Evolutionary conservation across 169 alveolate genomes (phyloP).

Genomic region (Plasmodium gaboni): DNA sequence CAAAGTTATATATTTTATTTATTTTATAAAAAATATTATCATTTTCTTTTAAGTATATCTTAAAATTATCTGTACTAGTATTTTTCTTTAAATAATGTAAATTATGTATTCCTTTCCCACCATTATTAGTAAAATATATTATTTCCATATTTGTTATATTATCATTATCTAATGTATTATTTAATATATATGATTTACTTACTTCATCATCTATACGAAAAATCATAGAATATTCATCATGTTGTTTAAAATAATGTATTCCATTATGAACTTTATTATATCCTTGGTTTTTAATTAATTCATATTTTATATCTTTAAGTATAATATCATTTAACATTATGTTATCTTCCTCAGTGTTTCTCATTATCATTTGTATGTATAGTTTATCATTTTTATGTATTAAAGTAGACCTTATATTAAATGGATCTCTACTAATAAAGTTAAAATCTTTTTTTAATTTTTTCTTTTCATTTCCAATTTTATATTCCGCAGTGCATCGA

Average conservation of each 20-base stretch:
- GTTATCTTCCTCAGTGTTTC: conserved; percentile 56
- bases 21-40: conserved; percentile 31
- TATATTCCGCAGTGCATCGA: conserved; percentile 43
- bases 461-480: conserved; percentile 37
- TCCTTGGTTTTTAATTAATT: conserved; percentile 41
- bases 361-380: conserved; percentile 30
- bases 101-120: conserved; percentile 66
- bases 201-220: conserved; percentile 61
- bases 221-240: conserved; percentile 71
- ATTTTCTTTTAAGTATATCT: conserved; percentile 35
- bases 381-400: conserved; percentile 48
- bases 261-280: conserved; percentile 40
- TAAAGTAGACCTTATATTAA: conserved; percentile 21
- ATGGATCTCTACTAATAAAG: conserved; percentile 51
- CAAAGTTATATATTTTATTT: conserved; percentile 58
- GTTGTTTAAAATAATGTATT: conserved; percentile 44
- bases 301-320: conserved; percentile 39
- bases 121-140: conserved; percentile 39
- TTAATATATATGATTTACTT: conserved; percentile 59
- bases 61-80: conserved; percentile 38
- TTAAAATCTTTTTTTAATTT: conserved; percentile 52
- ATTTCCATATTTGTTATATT: conserved; percentile 70
- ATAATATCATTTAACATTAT: conserved; percentile 32
- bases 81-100: conserved; percentile 54
- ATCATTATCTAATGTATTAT: conserved; percentile 14